A percentile compares a stretch with the other conserved stretches of the same genome.
phyloP scores from a whole-genome alignment of 805 yeast genomes.

The Nakazawaea anatomiae region DNA sequence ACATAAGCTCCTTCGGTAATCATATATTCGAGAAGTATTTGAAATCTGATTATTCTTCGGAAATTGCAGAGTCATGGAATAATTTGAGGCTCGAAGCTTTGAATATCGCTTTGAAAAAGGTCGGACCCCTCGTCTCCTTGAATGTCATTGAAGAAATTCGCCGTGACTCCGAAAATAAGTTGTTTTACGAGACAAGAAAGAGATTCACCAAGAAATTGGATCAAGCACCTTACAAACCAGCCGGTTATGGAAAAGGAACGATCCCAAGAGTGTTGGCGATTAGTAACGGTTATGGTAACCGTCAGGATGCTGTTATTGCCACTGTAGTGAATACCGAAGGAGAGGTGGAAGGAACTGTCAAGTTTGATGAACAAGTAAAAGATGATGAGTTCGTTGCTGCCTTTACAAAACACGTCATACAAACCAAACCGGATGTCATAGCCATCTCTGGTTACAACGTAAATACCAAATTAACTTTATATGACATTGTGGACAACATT shows the following conservation, averaged over 20 bases:
- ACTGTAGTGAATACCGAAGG: constrained; percentile 76
- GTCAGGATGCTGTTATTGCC: constrained; percentile 82
- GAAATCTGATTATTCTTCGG: constrained; percentile 75
- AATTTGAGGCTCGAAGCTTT: constrained; percentile 62
- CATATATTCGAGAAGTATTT: constrained; percentile 47
- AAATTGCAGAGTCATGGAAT: constrained; percentile 77
- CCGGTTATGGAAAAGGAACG: constrained; percentile 71
- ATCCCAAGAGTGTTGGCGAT: constrained; percentile 79
- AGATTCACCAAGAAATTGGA: constrained; percentile 67
- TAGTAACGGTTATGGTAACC: constrained; percentile 82
- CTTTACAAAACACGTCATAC: constrained; percentile 53
- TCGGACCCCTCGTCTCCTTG: constrained; percentile 60
- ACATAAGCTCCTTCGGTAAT: constrained; percentile 29
- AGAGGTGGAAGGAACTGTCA: constrained; percentile 66
- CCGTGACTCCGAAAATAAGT: constrained; percentile 64
- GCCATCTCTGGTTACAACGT: constrained; percentile 87
- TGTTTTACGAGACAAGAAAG: constrained; percentile 66
- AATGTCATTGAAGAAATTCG: constrained; percentile 81
- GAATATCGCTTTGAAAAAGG: constrained; percentile 57
- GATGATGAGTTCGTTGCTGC: constrained; percentile 59
- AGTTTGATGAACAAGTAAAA: constrained; percentile 71
- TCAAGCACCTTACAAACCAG: constrained; percentile 91
- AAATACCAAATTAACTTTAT: constrained; percentile 50
- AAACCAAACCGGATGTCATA: constrained; percentile 80
- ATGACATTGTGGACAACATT: constrained; percentile 48